Percentiles rank a stretch among this genome's conserved stretches.
phyloP scores from a whole-genome alignment of 495 filamentous ascomycete genomes.

The Mycothermus thermophilus region DNA sequence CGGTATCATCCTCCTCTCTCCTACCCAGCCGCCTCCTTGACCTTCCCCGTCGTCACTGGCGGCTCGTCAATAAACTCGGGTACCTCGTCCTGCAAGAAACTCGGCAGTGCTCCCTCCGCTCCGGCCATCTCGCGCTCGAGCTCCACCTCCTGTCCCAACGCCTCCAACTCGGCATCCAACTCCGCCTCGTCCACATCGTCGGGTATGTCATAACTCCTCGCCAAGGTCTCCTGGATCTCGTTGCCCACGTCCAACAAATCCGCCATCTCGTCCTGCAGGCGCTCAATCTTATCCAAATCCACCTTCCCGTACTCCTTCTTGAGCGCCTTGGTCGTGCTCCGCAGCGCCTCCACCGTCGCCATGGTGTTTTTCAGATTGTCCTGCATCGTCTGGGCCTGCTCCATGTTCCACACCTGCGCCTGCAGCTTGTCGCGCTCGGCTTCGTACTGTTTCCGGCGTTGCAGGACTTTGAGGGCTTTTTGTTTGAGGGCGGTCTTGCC shows the following conservation, averaged over 20 bases:
- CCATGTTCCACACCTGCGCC: conserved; percentile 97
- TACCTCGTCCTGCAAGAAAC: conserved; percentile 70
- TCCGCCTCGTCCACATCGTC: conserved; percentile 98
- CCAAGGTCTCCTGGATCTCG: conserved; percentile 95
- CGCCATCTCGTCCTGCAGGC: conserved; percentile 97
- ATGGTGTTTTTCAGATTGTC: conserved; percentile 98
- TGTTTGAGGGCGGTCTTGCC: conserved; percentile 86
- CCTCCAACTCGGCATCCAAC: conserved; percentile 91
- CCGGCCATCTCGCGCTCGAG: conserved; percentile 46
- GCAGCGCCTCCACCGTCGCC: conserved; percentile 96
- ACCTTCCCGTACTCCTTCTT: conserved; percentile 95
- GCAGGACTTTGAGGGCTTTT: conserved; percentile 89
- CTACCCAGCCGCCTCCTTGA: conserved; percentile 63
- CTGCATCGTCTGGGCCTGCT: conserved; percentile 97
- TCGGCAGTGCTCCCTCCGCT: conserved; percentile 42
- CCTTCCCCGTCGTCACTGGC: conserved; percentile 48
- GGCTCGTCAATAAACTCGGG: conserved; percentile 85
- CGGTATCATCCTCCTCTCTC: too few species aligned
- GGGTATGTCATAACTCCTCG: conserved; percentile 84
- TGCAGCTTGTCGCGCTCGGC: conserved; percentile 87
- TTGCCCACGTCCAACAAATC: conserved; percentile 96
- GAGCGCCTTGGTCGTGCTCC: conserved; percentile 86
- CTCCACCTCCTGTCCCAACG: conserved; percentile 81
- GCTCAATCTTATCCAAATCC: conserved; percentile 93
- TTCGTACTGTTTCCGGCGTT: conserved; percentile 95